Conservation (phyloP, 2,329 filamentous ascomycete genomes). For the Scorias spongiosa region DNA sequence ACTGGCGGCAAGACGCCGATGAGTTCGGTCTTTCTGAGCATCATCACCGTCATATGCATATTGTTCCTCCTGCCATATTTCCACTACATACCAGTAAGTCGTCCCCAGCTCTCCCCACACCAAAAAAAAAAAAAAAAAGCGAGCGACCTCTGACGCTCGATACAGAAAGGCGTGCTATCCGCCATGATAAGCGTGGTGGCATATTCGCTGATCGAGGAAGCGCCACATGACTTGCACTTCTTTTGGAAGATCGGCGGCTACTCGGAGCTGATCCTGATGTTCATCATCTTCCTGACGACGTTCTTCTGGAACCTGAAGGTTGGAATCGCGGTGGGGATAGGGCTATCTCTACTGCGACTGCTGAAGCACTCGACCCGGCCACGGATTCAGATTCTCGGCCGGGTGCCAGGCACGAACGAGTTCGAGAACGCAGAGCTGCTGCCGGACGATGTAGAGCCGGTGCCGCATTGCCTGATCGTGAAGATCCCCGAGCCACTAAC, state of each 20-base stretch:
- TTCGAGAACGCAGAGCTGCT: conserved; percentile 69
- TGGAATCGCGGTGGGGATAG: conserved; percentile 87
- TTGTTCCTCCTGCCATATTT: conserved; percentile 78
- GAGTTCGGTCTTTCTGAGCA: conserved; percentile 73
- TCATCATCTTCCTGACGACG: conserved; percentile 76
- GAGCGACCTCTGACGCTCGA: neutral
- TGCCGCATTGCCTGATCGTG: conserved; percentile 85
- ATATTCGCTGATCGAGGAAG: conserved; percentile 87
- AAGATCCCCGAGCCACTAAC: conserved; percentile 96
- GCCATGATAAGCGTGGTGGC: conserved; percentile 93
- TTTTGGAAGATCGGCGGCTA: conserved; percentile 76
- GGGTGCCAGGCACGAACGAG: conserved; percentile 60
- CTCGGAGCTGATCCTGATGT: conserved; percentile 75
- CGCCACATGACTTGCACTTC: conserved; percentile 80
- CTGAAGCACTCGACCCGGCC: conserved; percentile 83
- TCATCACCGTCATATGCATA: conserved; percentile 70
- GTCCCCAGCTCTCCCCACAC: neutral
- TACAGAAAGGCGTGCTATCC: conserved; percentile 77
- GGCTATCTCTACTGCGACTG: conserved; percentile 75
- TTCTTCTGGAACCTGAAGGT: conserved; percentile 90
- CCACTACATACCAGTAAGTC: conserved; percentile 80
- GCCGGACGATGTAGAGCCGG: conserved; percentile 50
- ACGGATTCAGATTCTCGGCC: conserved; percentile 88
- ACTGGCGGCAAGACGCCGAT: conserved; percentile 88
- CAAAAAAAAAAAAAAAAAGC: too few species aligned